Evolutionary conservation across 2,329 filamentous ascomycete species (phyloP).

Genomic region (Annulohypoxylon truncatum): DNA sequence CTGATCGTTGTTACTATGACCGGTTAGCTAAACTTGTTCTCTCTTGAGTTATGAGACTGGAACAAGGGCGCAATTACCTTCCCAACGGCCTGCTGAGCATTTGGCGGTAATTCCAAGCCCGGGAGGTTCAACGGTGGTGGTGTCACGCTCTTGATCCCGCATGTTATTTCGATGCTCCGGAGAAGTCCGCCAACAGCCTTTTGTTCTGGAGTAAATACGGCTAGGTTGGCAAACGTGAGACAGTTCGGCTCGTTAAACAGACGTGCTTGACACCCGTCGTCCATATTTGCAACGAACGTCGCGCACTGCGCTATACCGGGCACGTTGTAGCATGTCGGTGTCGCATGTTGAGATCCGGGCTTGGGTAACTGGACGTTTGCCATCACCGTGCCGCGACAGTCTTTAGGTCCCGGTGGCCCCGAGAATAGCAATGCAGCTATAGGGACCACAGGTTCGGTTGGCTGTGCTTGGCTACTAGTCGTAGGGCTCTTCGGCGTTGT

Average conservation of each 20-base stretch:
- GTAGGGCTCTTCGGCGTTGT: constrained; percentile 53
- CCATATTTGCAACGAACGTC: constrained; percentile 52
- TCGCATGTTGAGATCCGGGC: constrained; percentile 42
- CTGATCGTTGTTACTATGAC: constrained; percentile 13
- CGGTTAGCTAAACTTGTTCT: constrained; percentile 8
- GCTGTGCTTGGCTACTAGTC: constrained; percentile 48
- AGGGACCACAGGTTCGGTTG: constrained; percentile 55
- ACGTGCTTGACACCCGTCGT: constrained; percentile 53
- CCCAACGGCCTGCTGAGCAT: constrained; percentile 42
- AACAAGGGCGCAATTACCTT: constrained; percentile 13
- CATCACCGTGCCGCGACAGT: constrained; percentile 51
- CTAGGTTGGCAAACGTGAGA: constrained; percentile 51
- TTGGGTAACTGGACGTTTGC: constrained; percentile 46
- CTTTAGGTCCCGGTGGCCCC: constrained; percentile 51
- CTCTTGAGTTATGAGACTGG: neutral
- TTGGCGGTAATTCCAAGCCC: constrained; percentile 40
- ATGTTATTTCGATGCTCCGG: constrained; percentile 52
- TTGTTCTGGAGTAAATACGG: constrained; percentile 52
- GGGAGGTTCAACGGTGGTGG: constrained; percentile 46
- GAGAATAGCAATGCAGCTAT: constrained; percentile 61
- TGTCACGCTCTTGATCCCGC: constrained; percentile 47
- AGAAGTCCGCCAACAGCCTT: constrained; percentile 51
- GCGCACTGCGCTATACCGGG: constrained; percentile 51
- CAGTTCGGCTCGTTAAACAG: constrained; percentile 53
- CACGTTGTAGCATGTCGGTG: constrained; percentile 52